A percentile compares a stretch with the other conserved stretches of the same genome.
These are phyloP conservation scores for Tolypocladium paradoxum DNA, from an alignment of 2,329 filamentous ascomycete genomes.

Conservation along the genomic window DNA sequence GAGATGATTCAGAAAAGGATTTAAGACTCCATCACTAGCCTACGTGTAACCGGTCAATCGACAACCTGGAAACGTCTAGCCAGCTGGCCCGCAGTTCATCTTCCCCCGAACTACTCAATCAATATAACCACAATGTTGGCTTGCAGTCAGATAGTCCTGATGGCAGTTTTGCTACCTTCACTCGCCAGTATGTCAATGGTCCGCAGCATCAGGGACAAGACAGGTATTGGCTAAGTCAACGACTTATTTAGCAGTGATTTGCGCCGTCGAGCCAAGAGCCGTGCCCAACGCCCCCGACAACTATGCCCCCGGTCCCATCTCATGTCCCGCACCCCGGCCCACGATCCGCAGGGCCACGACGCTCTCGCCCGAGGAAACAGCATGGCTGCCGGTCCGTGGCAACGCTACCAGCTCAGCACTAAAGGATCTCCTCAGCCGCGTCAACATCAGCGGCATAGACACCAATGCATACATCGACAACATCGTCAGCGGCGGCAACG, in stretches of 20 bases:
- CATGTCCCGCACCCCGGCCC: slow-evolving; percentile 7
- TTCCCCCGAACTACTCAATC: neutral
- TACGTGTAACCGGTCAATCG: neutral
- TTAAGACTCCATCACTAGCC: neutral
- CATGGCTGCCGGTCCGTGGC: slow-evolving; percentile 7
- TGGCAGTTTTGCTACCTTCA: neutral
- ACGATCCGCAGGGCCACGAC: slow-evolving; percentile 7
- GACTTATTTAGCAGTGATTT: neutral
- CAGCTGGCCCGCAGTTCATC: neutral
- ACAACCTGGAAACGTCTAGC: neutral
- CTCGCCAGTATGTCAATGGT: neutral
- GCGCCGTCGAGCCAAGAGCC: neutral
- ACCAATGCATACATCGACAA: slow-evolving; percentile 7
- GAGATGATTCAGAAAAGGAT: neutral
- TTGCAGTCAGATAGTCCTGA: neutral
- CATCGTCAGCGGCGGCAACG: slow-evolving; percentile 2
- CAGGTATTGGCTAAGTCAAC: neutral
- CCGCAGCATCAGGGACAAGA: neutral
- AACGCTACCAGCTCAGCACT: slow-evolving; percentile 8
- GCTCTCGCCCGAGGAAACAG: slow-evolving; percentile 8
- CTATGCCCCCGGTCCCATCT: slow-evolving; percentile 8
- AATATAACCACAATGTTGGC: neutral
- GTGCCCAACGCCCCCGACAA: slow-evolving; percentile 3
- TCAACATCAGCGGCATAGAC: slow-evolving; percentile 8
- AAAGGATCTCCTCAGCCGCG: slow-evolving; percentile 6